These are phyloP conservation scores for Graphium sp. DNA, from an alignment of 2,329 filamentous ascomycete genomes.

Conservation along the genomic window DNA sequence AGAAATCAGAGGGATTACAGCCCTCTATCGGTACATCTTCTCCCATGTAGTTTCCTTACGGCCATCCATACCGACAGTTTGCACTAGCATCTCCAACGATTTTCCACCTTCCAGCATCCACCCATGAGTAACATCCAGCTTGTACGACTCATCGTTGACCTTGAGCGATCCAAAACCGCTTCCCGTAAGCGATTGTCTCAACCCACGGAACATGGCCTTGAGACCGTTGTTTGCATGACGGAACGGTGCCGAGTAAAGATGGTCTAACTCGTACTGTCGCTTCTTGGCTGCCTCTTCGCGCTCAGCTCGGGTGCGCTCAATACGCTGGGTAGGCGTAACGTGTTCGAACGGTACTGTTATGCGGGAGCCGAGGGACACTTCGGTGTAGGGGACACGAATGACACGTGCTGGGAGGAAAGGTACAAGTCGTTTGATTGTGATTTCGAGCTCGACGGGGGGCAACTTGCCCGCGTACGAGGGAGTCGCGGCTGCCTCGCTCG, in stretches of 20 bases:
- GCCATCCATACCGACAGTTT: conserved; percentile 4
- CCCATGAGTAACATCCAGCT: conserved; percentile 38
- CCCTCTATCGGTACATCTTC: conserved; percentile 3
- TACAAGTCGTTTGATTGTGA: conserved; percentile 30
- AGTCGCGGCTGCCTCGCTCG: conserved; percentile 6
- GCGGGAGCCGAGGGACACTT: conserved; percentile 17
- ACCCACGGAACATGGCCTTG: conserved; percentile 21
- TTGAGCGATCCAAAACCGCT: conserved; percentile 36
- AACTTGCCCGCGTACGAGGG: conserved; percentile 6
- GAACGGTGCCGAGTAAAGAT: conserved; percentile 41
- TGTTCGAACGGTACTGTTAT: conserved; percentile 17
- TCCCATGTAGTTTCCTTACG: conserved; percentile 2
- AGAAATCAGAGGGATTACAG: too few relatives aligned
- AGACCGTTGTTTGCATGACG: conserved; percentile 27
- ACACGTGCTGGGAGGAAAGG: conserved; percentile 28
- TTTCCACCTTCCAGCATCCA: conserved; percentile 42
- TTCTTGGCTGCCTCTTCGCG: conserved; percentile 18
- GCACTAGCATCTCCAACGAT: conserved; percentile 37
- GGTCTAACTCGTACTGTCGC: conserved; percentile 33
- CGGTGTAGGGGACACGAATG: conserved; percentile 16
- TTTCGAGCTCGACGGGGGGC: conserved; percentile 28
- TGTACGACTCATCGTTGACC: conserved; percentile 30
- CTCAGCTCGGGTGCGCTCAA: conserved; percentile 16
- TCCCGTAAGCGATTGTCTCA: conserved; percentile 33
- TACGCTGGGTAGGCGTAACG: conserved; percentile 16